Evolutionary conservation across 148 eudicot genomes (phyloP), one percentile per base, ranked within the genome.

Genomic region (Chenopodium suecicum): DNA sequence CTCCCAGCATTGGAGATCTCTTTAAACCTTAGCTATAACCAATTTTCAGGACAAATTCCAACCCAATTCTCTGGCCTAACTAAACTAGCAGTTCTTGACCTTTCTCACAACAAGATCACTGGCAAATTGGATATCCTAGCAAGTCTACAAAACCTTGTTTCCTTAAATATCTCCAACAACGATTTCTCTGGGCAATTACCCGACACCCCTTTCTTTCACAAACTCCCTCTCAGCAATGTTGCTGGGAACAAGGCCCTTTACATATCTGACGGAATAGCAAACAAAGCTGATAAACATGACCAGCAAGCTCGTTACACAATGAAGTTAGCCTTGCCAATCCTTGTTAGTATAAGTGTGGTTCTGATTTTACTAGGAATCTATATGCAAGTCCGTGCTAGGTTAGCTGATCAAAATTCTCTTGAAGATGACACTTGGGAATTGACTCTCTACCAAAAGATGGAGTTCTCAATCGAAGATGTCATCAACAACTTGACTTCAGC

Each of bases 401-500:
- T 86, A 73, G 85, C 84, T 41, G 85, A 86, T 41, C 63, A 16
- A 13, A 79, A 73, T 5, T 78, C 80, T 5, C 73, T 70, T n/a
- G 91, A 86, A 64, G 86, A 70, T 52, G 92, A 86, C 4, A 86
- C 83, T 72, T 97, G 99, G 99, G 94, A 97, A 73, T 17, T 97
- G 86, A 97, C 94, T 32, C 82, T 94, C 32, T 97, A 94, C 87
- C 98, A 97, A 74, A 97, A 94, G 85, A 88, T 90, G 97, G 99
- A 97, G 16, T 83, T 97, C 70, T 89, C 94, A 4, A 87, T 94
- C 4, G 94, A 97, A 66, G 94, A 97, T 44, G 89, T 94, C 23
- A 87, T 91, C 74, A 85, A 79, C 31, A 88, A 84, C 81, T 84
- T 97, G 56, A 90, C 89, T 52, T 97, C 99, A 4, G 86, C 91